Evolutionary conservation across 2,329 filamentous ascomycete species (phyloP), one percentile per base, ranked within the genome.

Genomic region (Monilinia aucupariae): DNA sequence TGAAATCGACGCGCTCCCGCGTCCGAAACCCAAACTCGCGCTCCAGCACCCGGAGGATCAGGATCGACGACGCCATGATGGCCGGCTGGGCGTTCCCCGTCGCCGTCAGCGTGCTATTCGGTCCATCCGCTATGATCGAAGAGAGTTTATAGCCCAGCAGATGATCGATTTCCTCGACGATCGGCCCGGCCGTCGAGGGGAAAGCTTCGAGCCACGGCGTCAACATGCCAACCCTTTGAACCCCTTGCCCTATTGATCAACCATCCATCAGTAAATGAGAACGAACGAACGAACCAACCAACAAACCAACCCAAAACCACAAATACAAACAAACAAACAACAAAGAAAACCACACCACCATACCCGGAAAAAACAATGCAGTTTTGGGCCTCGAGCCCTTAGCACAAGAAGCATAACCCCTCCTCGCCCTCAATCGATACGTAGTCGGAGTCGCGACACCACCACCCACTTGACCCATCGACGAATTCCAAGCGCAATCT

Each of bases 11-110:
- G 64, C 87, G 82, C 62, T 89, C 84, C 10, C 79, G 76, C 8
- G 87, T 83, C 63, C 84, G 80, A 77, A 97, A 96, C 48, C 83
- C 85, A 73, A 93, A 97, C 68, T 96, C 90, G 65, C 84, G 80
- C 78, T 97, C 91, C 67, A 97, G 82, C 65, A 97, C 86, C 62
- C 90, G 88, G 61, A 97, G 82, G 72, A 97, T 96, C 64, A 96
- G 83, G 72, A 97, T 87, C 34, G 91, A 96, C 4, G 91, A 94
- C 17, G 92, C 91, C 91, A 97, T 96, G 75, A 97, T 96, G 70
- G 93, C 92, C 1, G 93, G 93, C 76, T 97, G 93, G 4, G 93
- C 90, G 74, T 96, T 92, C 68, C 89, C 85, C 5, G 93, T 97
- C 63, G 85, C 83, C 48, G 90, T 96, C 62, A 97, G 84, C 59